Evolutionary conservation across 352 stramenopile genomes (phyloP), one percentile per base, ranked within the genome.

Genomic region (Globisporangium apiculatum): DNA sequence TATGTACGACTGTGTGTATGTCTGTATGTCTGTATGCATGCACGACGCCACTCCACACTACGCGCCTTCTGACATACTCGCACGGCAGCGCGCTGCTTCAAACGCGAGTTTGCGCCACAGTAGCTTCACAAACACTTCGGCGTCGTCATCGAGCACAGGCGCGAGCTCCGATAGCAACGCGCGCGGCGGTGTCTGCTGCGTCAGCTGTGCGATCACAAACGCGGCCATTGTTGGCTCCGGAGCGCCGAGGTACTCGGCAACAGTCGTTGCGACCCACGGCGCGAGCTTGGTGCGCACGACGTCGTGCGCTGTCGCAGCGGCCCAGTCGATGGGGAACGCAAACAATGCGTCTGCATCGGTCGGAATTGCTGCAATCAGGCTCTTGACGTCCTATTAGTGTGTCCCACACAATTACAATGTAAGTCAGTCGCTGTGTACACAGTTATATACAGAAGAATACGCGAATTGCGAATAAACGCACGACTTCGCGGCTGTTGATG

Each of bases 21-120:
- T 12, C n/a, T 15, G 3, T 49, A 31, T 31, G 24, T 2, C 0
- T 3, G 24, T 24, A 31, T 31, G 24, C 3, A 2, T 31, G 24
- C 2, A 31, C 24, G 24, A 31, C 24, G 24, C 24, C 24, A 31
- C 24, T 31, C 24, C 2, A 3, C 2, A 31, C 24, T 31, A 31
- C 24, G 24, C 24, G 24, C 24, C 24, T 31, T 31, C 24, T 31
- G 24, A 3, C 24, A 31, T 31, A 31, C 24, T 31, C 24, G 24
- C 24, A 31, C 24, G 24, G 24, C 24, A 31, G 8, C 67, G 69
- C 8, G 76, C 47, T 4, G 72, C 67, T 66, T 84, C 74, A 43
- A 81, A 84, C 14, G 69, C 69, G 49, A 84, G 64, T 31, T 78
- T 79, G 47, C 74, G 74, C 74, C 74, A 84, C n/a, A 84, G 61